Base-by-base conservation (phyloP, 768 basidiomycete genomes). In the Leccinum imitatum region DNA sequence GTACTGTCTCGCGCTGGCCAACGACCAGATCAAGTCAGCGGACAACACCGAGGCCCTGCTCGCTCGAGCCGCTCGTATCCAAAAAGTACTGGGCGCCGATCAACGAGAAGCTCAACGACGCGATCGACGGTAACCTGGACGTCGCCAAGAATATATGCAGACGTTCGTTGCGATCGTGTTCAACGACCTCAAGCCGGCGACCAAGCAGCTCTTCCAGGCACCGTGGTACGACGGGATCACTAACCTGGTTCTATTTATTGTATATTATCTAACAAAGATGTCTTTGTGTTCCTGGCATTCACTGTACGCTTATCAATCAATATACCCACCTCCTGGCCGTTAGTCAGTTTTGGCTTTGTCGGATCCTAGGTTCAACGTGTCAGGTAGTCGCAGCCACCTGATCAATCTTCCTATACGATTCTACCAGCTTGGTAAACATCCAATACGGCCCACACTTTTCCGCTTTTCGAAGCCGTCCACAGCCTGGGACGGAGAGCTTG, bases 111-210 rank as follows among this genome's bases (percentile, higher is more conserved):
- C 79, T 98, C 54, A 98, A 97, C 77, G 91, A 96, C 63, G 95
- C 95, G 35, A 98, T 98, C 65, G 96, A 99, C 71, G 97, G 97
- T 3, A 98, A 95, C 74, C 84, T 98, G 63, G 97, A 99, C 74
- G 93, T 98, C 41, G 95, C 95, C 55, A 98, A 98, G 80, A 93
- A 92, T 23, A 72, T 98, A 94, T 91, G 21, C 91, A 96, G 67
- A 90, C 90, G 0, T 84, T 99, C 59, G 95, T 99, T 69, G 91
- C 92, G 66, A 86, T 96, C 67, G 88, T 98, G 67, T 94, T 97
- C 80, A 91, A 97, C 73, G 97, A 98, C 72, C 77, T 98, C 65
- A 92, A 89, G 71, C 86, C 90, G 1, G 95, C 90, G 10, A 90
- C 86, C 15, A 94, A 92, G 71, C 81, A 80, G 41, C 80, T 98